Base-by-base conservation (phyloP, 169 alveolate genomes). In the Babesia gibsoni region DNA sequence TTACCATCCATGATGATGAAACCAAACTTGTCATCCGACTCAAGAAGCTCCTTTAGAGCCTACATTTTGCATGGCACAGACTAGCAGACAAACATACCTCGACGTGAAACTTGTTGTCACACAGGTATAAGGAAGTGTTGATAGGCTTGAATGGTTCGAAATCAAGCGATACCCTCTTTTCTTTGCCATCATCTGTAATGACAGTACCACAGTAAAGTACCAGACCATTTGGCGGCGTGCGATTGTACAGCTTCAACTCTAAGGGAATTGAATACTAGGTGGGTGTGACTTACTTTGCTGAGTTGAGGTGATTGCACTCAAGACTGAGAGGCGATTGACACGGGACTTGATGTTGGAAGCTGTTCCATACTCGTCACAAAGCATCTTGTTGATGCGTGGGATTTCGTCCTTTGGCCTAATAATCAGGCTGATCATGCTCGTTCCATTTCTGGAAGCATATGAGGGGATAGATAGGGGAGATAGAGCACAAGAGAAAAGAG, bases 91-190 rank as follows among this genome's bases (percentile, higher is more conserved):
- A 36, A 20, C 36, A 73, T 42, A 94, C 97, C 64, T 95, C 99
- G 14, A 96, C 97, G 81, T 96, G 98, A 89, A 97, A 97, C 57
- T 92, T 95, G 78, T 94, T 96, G 84, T 97, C 99, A 83, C 99
- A 98, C 49, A 94, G 79, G 82, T 96, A 97, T 32, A 96, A 88
- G 63, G 98, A 94, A 12, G 99, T 94, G 81, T 95, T 96, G 41
- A 98, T 95, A 25, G 99, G 99, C 75, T 96, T 95, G 94, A 97
- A 96, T 4, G 99, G 99, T 82, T 96, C 99, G 67, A 97, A 94
- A 63, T 96, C 99, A 42, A 96, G 94, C 54, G 95, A 91, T 69
- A 95, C 95, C 73, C 96, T 95, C 88, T 94, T 95, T 81, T 96
- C 99, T 66, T 93, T 91, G 1, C 99, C 99, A 66, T 96, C 99